These are phyloP conservation scores for Gymnopilus junonius DNA, from an alignment of 768 basidiomycete species.

Conservation along the genomic window DNA sequence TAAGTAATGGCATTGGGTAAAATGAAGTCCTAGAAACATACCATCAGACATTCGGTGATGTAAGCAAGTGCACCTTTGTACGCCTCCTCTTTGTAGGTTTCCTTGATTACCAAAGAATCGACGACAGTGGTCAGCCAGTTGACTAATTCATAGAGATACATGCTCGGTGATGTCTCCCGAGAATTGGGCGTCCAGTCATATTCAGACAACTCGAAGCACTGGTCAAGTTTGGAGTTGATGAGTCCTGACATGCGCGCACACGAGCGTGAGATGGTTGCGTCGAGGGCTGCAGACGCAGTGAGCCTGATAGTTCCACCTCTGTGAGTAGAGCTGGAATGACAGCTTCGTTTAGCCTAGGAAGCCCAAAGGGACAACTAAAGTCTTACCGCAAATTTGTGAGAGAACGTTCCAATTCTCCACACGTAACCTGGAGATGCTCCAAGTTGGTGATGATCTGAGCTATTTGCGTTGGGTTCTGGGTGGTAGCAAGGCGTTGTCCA, in stretches of 20 bases:
- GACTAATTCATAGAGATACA: conserved; percentile 93
- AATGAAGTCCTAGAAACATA: conserved; percentile 43
- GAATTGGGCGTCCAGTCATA: conserved; percentile 89
- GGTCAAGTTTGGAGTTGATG: conserved; percentile 91
- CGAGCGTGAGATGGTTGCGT: conserved; percentile 68
- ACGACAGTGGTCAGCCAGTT: conserved; percentile 97
- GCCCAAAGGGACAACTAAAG: neutral
- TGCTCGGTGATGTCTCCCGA: conserved; percentile 81
- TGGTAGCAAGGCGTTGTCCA: conserved; percentile 69
- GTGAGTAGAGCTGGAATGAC: conserved; percentile 68
- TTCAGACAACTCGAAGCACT: conserved; percentile 94
- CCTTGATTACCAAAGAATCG: conserved; percentile 84
- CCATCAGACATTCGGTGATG: conserved; percentile 88
- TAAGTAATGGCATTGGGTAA: neutral
- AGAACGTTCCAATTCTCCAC: conserved; percentile 82
- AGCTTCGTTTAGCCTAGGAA: neutral
- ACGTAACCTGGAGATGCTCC: conserved; percentile 88
- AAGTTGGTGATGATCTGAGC: conserved; percentile 92
- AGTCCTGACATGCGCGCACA: conserved; percentile 77
- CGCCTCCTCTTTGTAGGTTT: conserved; percentile 85
- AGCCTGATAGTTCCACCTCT: conserved; percentile 82
- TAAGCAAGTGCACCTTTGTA: conserved; percentile 89
- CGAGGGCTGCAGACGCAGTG: conserved; percentile 65
- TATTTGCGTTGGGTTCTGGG: conserved; percentile 85
- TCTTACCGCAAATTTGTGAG: conserved; percentile 80